Conservation (phyloP, 179 eudicot genomes). For the Patellifolia procumbens region DNA sequence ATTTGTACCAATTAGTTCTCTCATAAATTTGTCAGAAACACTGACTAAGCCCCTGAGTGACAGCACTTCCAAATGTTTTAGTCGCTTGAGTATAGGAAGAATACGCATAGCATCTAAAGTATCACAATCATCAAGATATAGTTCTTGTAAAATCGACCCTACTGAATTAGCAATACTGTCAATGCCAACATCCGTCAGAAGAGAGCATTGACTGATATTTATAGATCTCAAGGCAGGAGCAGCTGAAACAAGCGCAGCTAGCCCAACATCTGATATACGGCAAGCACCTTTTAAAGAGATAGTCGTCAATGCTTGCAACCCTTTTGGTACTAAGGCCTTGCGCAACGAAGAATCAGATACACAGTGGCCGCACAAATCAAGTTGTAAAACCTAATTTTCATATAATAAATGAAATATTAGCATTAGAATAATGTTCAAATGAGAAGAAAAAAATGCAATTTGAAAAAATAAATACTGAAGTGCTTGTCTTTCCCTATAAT, state of each 20-base stretch:
- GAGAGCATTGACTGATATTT: constrained; percentile 81
- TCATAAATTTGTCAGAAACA: constrained; percentile 64
- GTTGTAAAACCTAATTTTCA: constrained; percentile 74
- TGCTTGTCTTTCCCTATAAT: not conserved
- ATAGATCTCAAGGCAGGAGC: constrained; percentile 74
- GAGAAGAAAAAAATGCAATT: not conserved
- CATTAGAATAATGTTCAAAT: not conserved
- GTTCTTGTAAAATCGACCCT: constrained; percentile 61
- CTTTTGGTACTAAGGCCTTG: constrained; percentile 43
- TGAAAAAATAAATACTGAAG: not conserved
- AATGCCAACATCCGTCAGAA: constrained; percentile 67
- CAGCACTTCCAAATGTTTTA: constrained; percentile 58
- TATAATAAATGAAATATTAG: not conserved
- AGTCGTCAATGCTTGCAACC: constrained; percentile 59
- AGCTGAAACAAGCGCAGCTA: constrained; percentile 55
- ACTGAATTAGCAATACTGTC: constrained; percentile 51
- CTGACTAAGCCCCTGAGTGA: constrained; percentile 63
- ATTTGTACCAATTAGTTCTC: constrained; percentile 37
- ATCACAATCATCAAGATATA: constrained; percentile 75
- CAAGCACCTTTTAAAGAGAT: constrained; percentile 86
- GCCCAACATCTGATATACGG: constrained; percentile 83
- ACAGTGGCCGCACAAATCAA: constrained; percentile 88
- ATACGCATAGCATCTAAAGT: constrained; percentile 55
- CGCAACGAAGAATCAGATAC: constrained; percentile 64
- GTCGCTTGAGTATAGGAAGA: constrained; percentile 65